Conservation (phyloP, 1,284 basidiomycete genomes). For the Ceratobasidium sp. region DNA sequence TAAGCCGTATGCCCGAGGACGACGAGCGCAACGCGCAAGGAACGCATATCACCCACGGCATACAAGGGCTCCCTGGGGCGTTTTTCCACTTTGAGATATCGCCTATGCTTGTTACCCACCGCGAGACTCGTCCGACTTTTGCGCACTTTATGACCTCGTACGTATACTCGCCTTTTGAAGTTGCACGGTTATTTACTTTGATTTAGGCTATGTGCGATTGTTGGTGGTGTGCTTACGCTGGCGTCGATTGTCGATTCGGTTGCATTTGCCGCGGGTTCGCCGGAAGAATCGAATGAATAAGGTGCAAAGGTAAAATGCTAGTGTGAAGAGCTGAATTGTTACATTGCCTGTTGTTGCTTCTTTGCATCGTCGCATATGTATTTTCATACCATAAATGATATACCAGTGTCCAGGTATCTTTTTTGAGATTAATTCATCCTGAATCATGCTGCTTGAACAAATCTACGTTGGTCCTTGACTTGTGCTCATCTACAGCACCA, state of each 20-base stretch:
- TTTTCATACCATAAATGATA: too few species aligned
- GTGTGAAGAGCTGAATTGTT: background rate
- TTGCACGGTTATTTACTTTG: background rate
- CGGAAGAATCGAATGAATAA: conserved; percentile 60
- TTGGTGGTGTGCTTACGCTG: conserved; percentile 96
- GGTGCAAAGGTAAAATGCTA: too few species aligned
- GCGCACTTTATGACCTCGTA: conserved; percentile 97
- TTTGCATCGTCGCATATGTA: too few species aligned
- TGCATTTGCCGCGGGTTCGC: conserved; percentile 78
- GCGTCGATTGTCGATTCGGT: conserved; percentile 91
- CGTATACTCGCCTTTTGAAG: conserved; percentile 53
- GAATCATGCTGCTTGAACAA: too few species aligned
- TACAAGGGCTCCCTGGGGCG: conserved; percentile 78
- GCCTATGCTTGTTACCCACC: conserved; percentile 92
- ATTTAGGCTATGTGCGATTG: conserved; percentile 91
- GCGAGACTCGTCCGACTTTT: conserved; percentile 92
- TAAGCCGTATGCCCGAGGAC: conserved; percentile 66
- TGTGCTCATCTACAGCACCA: too few species aligned
- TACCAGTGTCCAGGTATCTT: too few species aligned
- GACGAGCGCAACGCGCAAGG: conserved; percentile 71
- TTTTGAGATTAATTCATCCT: too few species aligned
- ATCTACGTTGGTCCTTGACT: too few species aligned
- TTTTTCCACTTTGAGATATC: conserved; percentile 99
- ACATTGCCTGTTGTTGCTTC: background rate
- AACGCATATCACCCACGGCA: conserved; percentile 82